Evolutionary conservation across 2,329 filamentous ascomycete species (phyloP).

Genomic region (Trichophyton mentagrophytes): DNA sequence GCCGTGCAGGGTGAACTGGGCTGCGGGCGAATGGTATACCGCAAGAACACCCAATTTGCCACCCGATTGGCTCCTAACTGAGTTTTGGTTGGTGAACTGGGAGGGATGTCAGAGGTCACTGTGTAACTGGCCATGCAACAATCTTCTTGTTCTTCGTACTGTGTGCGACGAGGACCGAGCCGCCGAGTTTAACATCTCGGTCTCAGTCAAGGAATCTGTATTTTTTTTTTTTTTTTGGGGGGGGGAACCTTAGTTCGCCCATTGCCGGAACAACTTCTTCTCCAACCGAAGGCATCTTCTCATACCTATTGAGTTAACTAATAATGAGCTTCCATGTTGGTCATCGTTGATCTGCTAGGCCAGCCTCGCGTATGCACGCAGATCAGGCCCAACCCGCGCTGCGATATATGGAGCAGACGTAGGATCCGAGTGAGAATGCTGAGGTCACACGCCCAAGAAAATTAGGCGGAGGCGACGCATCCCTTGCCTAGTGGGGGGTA

Average conservation of each 20-base stretch:
- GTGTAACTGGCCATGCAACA: background rate
- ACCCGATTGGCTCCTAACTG: background rate
- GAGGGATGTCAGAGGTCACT: background rate
- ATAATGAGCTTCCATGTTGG: background rate
- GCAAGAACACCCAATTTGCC: background rate
- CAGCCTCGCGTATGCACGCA: background rate
- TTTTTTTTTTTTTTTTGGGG: background rate
- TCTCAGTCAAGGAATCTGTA: background rate
- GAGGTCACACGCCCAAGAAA: background rate
- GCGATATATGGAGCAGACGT: background rate
- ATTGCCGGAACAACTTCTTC: background rate
- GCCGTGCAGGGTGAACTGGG: background rate
- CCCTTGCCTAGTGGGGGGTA: no score
- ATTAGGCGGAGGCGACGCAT: background rate
- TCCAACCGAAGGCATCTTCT: background rate
- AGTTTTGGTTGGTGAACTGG: background rate
- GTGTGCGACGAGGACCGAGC: background rate
- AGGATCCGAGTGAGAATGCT: background rate
- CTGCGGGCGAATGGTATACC: background rate
- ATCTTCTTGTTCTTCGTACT: background rate
- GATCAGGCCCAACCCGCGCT: background rate
- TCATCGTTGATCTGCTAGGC: background rate
- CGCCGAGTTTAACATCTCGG: background rate
- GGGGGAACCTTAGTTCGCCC: no score
- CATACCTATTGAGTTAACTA: background rate